Base-by-base conservation (phyloP, 2,329 filamentous ascomycete genomes). In the Boeremia lycopersici region DNA sequence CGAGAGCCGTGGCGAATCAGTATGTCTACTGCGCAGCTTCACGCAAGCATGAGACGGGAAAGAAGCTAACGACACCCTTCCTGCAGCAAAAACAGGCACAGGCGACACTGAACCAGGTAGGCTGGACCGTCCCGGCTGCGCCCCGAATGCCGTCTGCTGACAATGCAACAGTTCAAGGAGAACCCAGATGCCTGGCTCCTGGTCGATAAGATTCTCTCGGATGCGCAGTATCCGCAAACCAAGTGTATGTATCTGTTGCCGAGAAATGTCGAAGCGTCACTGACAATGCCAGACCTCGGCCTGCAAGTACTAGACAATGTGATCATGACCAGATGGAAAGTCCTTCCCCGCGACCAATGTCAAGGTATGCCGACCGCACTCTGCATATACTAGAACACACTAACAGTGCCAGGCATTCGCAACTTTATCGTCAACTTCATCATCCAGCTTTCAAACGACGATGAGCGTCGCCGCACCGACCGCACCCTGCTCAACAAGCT, bases 391-490 rank as follows among this genome's bases (percentile, higher is more conserved):
- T 39, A 19, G 15, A 30, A 34, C 8, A 38, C 38, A 42, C 60
- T 61, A 26, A 68, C 48, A 35, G 6, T 43, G 41, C 33, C 69
- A 96, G 95, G 95, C 62, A 99, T 99, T 73, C 92, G 95, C 70
- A 99, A 99, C 81, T 99, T 99, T 76, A 91, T 99, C 59, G 95
- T 99, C 69, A 92, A 96, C 79, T 96, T 96, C 81, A 99, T 99
- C 76, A 93, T 99, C 74, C 88, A 96, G 74, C 90, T 88, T 75
- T 98, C 95, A 41, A 88, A 86, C 76, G 89, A 91, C 59, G 93
- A 98, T 76, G 93, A 98, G 72, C 89, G 88, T 62, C 82, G 97
- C 65, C 89, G 88, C 75, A 81, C 85, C 67, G 89, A 98, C 78
- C 89, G 90, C 72, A 93, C 93, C 30, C 86, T 99, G 56, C 82